Conservation (phyloP, 768 basidiomycete species). For the Calocybe indica region DNA sequence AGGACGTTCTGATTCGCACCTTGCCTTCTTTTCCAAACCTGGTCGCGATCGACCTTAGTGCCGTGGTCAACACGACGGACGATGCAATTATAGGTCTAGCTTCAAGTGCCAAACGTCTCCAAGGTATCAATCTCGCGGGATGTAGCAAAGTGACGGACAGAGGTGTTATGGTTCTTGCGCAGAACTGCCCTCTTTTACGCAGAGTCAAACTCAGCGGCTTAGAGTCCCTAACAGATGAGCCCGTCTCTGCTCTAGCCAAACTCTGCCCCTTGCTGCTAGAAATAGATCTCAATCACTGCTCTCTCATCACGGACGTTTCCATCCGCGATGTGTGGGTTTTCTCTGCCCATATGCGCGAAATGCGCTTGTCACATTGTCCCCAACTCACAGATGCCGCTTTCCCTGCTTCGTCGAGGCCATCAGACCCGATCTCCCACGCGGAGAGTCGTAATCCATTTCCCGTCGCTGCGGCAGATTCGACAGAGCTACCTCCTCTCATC, state of each 20-base stretch:
- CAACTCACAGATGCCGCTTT: conserved; percentile 82
- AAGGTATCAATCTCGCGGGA: conserved; percentile 87
- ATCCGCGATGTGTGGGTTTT: conserved; percentile 82
- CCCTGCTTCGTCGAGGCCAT: conserved; percentile 57
- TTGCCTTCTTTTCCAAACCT: conserved; percentile 70
- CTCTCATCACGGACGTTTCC: conserved; percentile 66
- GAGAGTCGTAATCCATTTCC: conserved; percentile 39
- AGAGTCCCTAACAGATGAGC: conserved; percentile 64
- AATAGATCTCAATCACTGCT: conserved; percentile 87
- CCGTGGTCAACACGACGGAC: conserved; percentile 66
- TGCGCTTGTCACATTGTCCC: conserved; percentile 76
- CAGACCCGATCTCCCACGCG: conserved; percentile 19
- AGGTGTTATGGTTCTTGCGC: conserved; percentile 73
- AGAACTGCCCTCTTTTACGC: conserved; percentile 69
- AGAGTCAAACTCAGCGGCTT: conserved; percentile 87
- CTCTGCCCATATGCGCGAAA: conserved; percentile 82
- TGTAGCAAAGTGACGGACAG: conserved; percentile 78
- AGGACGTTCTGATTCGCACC: conserved; percentile 54
- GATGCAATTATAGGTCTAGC: conserved; percentile 68
- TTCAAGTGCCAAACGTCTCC: conserved; percentile 62
- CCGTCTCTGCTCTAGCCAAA: conserved; percentile 71
- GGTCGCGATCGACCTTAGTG: conserved; percentile 81
- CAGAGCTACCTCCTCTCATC: conserved; percentile 61
- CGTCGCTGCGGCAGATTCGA: conserved; percentile 23
- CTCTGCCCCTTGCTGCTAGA: conserved; percentile 86